Percentiles rank a stretch among this genome's conserved stretches.
Conservation (phyloP, 352 stramenopile genomes). For the Pythium pyrilobum region DNA sequence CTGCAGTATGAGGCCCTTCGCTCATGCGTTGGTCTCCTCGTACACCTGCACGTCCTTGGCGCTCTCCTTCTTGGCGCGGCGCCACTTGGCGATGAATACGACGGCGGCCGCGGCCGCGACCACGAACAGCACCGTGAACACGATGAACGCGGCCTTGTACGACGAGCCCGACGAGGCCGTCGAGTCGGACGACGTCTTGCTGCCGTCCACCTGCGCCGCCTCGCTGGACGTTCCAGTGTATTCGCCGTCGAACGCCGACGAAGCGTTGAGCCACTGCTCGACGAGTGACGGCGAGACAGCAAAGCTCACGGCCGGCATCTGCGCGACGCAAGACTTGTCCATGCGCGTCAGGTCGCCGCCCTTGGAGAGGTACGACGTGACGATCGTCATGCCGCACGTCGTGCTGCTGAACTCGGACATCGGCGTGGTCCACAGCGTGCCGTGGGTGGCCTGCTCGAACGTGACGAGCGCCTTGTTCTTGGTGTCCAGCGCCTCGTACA, state of each 20-base stretch:
- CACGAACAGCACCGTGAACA: conserved; percentile 36
- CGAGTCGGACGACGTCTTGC: background rate
- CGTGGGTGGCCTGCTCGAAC: conserved; percentile 33
- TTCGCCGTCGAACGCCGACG: conserved; percentile 32
- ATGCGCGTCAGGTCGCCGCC: conserved; percentile 18
- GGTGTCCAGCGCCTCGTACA: conserved; percentile 19
- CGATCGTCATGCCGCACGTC: conserved; percentile 27
- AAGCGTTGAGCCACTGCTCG: conserved; percentile 33
- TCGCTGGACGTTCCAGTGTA: conserved; percentile 14
- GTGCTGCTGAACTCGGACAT: background rate
- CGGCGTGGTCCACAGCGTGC: conserved; percentile 19
- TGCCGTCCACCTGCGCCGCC: conserved; percentile 3
- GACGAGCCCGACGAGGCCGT: conserved; percentile 4
- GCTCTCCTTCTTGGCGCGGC: conserved; percentile 10
- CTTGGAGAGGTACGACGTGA: conserved; percentile 24
- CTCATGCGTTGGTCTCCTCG: conserved; percentile 2
- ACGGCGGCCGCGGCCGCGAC: conserved; percentile 10
- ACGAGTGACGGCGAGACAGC: conserved; percentile 30
- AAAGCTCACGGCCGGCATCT: conserved; percentile 8
- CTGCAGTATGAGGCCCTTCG: too few species aligned
- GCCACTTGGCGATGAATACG: conserved; percentile 27
- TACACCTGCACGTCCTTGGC: conserved; percentile 1
- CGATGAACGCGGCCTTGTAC: conserved; percentile 32
- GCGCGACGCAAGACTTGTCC: conserved; percentile 28
- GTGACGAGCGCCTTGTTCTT: conserved; percentile 32